A percentile compares a stretch with the other conserved stretches of the same genome.
Conservation (phyloP, 768 basidiomycete species). For the Xanthoconium purpureum region DNA sequence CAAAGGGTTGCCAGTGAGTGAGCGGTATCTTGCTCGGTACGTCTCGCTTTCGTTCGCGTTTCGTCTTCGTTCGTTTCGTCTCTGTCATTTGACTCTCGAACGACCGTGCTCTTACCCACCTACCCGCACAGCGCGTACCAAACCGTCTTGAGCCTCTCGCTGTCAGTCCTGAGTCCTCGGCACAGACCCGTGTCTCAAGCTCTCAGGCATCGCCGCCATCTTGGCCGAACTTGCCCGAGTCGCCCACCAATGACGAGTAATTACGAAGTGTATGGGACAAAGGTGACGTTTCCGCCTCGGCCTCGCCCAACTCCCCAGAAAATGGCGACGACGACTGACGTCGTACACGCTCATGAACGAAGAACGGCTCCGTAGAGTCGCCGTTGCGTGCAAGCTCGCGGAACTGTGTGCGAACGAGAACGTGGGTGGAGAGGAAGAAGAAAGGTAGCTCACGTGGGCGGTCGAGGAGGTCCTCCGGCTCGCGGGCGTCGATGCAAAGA, state of each 20-base stretch:
- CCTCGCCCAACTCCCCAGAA: constrained; percentile 3
- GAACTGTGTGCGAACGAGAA: constrained; percentile 36
- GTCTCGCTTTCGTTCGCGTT: constrained; percentile 11
- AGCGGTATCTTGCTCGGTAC: constrained; percentile 53
- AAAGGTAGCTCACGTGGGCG: constrained; percentile 41
- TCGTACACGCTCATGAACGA: constrained; percentile 29
- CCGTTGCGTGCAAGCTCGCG: constrained; percentile 45
- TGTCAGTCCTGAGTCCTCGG: constrained; percentile 33
- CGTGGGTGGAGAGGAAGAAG: constrained; percentile 33
- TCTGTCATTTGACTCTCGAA: neutral
- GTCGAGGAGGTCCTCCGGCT: constrained; percentile 42
- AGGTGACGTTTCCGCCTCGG: neutral
- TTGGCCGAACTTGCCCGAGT: constrained; percentile 62
- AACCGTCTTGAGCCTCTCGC: constrained; percentile 44
- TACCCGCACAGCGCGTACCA: constrained; percentile 49
- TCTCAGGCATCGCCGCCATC: constrained; percentile 62
- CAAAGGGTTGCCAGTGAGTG: constrained; percentile 45
- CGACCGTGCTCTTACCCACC: neutral
- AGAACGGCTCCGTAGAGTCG: constrained; percentile 43
- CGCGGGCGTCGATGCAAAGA: constrained; percentile 9
- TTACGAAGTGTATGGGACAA: constrained; percentile 25
- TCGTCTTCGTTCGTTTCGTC: neutral
- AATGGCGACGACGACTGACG: constrained; percentile 9
- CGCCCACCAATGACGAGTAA: constrained; percentile 29
- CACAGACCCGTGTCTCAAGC: constrained; percentile 57